These are phyloP conservation scores for Aspergillus arachidicola DNA, from an alignment of 2,329 filamentous ascomycete genomes.

Conservation along the genomic window DNA sequence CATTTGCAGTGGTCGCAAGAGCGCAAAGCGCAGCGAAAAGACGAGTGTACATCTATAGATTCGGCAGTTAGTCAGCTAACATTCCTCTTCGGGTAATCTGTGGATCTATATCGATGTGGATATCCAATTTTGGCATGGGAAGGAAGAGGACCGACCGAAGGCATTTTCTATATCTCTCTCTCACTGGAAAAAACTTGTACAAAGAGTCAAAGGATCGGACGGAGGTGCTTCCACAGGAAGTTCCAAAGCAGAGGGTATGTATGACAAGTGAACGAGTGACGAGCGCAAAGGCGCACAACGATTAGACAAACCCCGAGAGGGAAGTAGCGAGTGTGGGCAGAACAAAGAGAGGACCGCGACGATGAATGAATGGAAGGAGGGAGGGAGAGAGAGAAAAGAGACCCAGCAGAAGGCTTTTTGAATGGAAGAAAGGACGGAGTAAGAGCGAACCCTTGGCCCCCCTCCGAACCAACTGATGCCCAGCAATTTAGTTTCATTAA, in stretches of 20 bases:
- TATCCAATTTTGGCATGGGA: not conserved
- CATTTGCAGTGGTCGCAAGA: conserved; percentile 50
- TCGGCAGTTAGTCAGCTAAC: not conserved
- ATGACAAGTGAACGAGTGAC: conserved; percentile 24
- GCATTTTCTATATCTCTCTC: conserved; percentile 20
- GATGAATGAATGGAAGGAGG: conserved; percentile 11
- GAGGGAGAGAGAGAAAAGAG: conserved; percentile 1
- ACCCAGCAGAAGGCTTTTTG: not conserved
- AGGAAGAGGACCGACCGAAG: conserved; percentile 21
- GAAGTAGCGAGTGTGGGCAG: conserved; percentile 19
- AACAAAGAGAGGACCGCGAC: conserved; percentile 12
- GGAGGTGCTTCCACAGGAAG: conserved; percentile 22
- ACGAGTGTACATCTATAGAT: conserved; percentile 33
- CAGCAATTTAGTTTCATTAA: conserved; percentile 8
- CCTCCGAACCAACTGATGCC: not conserved
- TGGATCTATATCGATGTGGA: not conserved
- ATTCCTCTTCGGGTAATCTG: not conserved
- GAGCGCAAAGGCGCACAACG: conserved; percentile 5
- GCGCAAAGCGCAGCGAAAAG: conserved; percentile 44
- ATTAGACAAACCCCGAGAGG: not conserved
- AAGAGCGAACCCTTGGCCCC: not conserved
- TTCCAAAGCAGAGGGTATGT: conserved; percentile 3
- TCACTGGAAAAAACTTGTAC: not conserved
- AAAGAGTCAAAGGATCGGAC: conserved; percentile 16
- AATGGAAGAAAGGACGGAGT: not conserved